Base-by-base conservation (phyloP, 768 basidiomycete species). In the Russula compacta region DNA sequence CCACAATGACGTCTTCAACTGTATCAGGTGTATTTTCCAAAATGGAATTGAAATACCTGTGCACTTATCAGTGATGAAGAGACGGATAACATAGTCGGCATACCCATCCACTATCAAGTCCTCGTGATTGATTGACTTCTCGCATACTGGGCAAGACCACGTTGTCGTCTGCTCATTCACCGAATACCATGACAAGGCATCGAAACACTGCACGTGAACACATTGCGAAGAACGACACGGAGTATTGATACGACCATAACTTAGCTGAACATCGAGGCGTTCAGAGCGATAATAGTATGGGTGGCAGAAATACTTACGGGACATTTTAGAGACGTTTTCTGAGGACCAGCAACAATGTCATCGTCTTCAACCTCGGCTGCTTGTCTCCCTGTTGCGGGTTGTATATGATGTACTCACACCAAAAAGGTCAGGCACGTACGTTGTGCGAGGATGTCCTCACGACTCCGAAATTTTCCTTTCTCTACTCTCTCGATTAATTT, bases 81-180 rank as follows among this genome's bases (percentile, higher is more conserved):
- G 36, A 33, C 29, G 17, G 44, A 53, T 32, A 42, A 36, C 46
- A 32, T 21, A 53, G 53, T 21, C 12, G n/a, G 70, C 82, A 46
- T 72, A 93, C 95, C 93, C 95, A 70, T 99, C 97, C 60, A 95
- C 80, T 40, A 97, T 86, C 39, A 99, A 75, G 61, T 98, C 92
- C 38, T 87, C 87, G 19, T 83, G 75, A 64, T 86, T 83, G 56
- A 99, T 72, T 49, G 79, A 75, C 69, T 83, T 85, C 71, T 92
- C 91, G 73, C 97, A 98, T 46, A 93, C 87, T 32, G 97, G 95
- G 73, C 97, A 98, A 49, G 87, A 73, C 88, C 91, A 99, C 35
- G 93, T 94, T 2, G 95, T 97, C 9, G 94, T 98, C 74, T 92
- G 87, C 69, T 95, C 91, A 84, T 97, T 98, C 71, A 95, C 84